phyloP scores from a whole-genome alignment of 371 early-diverging fungal genomes.

The Apophysomyces ossiformis region DNA sequence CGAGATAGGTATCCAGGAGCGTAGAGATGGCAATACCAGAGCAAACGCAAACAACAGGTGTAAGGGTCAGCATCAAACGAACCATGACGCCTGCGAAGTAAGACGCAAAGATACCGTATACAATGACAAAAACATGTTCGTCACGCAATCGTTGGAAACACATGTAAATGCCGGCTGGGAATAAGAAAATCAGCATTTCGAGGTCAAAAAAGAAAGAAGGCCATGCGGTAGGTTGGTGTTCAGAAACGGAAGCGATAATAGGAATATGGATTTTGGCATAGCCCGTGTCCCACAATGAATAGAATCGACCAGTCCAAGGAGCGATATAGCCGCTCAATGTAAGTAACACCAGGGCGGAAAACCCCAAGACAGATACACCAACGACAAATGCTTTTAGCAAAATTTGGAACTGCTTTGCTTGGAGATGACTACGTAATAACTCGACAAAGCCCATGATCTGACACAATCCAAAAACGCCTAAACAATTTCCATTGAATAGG shows the following conservation, averaged over 20 bases:
- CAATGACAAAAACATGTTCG: slow-evolving; percentile 96
- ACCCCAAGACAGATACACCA: slow-evolving; percentile 58
- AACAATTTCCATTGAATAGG: background rate
- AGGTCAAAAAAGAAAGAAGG: slow-evolving; percentile 99
- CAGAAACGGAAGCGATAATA: slow-evolving; percentile 99
- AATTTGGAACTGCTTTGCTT: slow-evolving; percentile 83
- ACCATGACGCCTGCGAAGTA: slow-evolving; percentile 99
- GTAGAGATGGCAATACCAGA: slow-evolving; percentile 91
- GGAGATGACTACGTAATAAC: slow-evolving; percentile 78
- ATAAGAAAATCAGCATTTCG: slow-evolving; percentile 89
- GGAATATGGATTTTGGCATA: slow-evolving; percentile 99
- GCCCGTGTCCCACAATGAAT: slow-evolving; percentile 98
- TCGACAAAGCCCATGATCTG: slow-evolving; percentile 94
- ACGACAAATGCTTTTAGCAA: slow-evolving; percentile 74
- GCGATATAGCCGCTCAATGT: slow-evolving; percentile 90
- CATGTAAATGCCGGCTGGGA: slow-evolving; percentile 97
- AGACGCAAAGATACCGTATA: slow-evolving; percentile 93
- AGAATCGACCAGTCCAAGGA: slow-evolving; percentile 98
- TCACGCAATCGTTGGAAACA: slow-evolving; percentile 92
- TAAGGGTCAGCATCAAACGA: slow-evolving; percentile 96
- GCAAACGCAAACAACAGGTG: slow-evolving; percentile 96
- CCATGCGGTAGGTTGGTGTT: slow-evolving; percentile 99
- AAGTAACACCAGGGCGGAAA: slow-evolving; percentile 60
- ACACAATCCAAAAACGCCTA: slow-evolving; percentile 87
- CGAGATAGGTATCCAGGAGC: slow-evolving; percentile 80